phyloP scores from a whole-genome alignment of 257 asterid species.

The Solanum rostratum region DNA sequence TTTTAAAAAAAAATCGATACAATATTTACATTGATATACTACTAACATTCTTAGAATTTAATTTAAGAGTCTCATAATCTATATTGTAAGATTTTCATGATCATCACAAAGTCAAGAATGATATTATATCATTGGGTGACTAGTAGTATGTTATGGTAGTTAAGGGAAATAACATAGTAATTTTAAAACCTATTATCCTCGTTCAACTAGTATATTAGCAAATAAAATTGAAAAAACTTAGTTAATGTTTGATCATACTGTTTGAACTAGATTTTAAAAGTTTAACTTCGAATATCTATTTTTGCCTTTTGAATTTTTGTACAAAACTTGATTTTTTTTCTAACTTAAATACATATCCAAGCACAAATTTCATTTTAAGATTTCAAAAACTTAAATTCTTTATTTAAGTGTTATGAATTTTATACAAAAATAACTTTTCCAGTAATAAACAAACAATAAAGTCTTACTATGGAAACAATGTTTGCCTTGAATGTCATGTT shows the following conservation, averaged over 20 bases:
- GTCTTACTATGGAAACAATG: neutral
- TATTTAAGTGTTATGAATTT: neutral
- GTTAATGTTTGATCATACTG: neutral
- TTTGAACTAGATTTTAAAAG: neutral
- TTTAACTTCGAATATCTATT: neutral
- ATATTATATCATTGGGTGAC: neutral
- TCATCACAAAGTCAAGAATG: neutral
- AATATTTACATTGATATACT: neutral
- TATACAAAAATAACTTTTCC: neutral
- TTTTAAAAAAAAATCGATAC: no score
- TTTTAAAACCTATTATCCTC: neutral
- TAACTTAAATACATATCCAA: neutral
- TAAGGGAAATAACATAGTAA: neutral
- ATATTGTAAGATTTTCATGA: neutral
- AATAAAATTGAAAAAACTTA: neutral
- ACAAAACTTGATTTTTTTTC: no score
- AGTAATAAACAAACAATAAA: neutral
- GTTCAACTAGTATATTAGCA: neutral
- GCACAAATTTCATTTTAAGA: neutral
- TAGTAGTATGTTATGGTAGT: neutral
- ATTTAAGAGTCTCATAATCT: neutral
- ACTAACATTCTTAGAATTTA: neutral
- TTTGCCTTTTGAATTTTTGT: neutral
- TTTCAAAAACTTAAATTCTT: neutral
- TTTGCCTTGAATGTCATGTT: neutral